Evolutionary conservation across 2,329 filamentous ascomycete genomes (phyloP), one percentile per base, ranked within the genome.

Genomic region (Ophiostoma himal-ulmi): DNA sequence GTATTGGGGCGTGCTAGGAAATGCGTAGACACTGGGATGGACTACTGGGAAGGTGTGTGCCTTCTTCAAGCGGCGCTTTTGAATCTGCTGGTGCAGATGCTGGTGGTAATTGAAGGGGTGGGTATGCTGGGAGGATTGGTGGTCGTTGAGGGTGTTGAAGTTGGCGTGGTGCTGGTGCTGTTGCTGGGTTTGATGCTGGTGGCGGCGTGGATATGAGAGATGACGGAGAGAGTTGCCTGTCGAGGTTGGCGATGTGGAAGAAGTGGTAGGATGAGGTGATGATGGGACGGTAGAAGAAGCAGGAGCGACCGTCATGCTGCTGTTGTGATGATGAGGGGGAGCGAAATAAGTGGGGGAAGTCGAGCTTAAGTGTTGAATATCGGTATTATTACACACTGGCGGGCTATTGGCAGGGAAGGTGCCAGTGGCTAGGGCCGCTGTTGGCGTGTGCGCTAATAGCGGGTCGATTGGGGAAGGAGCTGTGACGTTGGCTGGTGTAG

Each of bases 41-140:
- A 52, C 37, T 8, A 39, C 36, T 3, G 68, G 62, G 13, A 30
- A 36, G 8, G 68, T 57, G 22, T 68, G 70, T 26, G 70, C 30
- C 39, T 68, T 67, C 57, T 60, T 52, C 3, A 48, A 22, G 20
- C 65, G 69, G 26, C 67, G 71, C 54, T 67, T 67, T 52, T 69
- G 67, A 52, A 70, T 68, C 65, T 70, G 71, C 52, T 72, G 70
- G 7, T 68, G 67, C 11, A 71, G 71, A 54, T 74, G 71, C 20
- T 72, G 70, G 68, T 71, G 72, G 67, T 72, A 72, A 14, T 72
- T 73, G 54, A 72, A 73, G 70, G 52, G 68, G 54, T 73, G 67
- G 66, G 69, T 66, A 62, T 41, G 36, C 11, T 41, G 64, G 13
- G 39, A 22, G 17, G n/a, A 8, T 5, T 69, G 68, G 52, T 73